A percentile compares a stretch with the other conserved stretches of the same genome.
Conservation (phyloP, 352 stramenopile genomes). For the Pythium periplocum region DNA sequence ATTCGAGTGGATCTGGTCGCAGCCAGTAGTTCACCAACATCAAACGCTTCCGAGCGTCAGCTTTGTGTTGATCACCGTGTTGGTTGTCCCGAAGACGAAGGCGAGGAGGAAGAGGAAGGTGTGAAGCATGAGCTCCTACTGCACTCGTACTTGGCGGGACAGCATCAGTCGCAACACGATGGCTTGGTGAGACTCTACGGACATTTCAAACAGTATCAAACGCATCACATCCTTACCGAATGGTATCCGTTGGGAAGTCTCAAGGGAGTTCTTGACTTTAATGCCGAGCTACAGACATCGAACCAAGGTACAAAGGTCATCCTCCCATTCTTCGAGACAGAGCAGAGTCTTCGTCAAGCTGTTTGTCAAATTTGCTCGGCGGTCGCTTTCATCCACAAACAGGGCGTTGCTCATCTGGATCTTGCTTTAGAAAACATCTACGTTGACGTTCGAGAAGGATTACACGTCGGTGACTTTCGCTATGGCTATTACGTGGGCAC, state of each 20-base stretch:
- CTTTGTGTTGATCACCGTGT: slow-evolving; percentile 12
- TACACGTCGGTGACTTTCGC: slow-evolving; percentile 16
- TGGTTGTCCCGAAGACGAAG: slow-evolving; percentile 3
- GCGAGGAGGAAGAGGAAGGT: not conserved
- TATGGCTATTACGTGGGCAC: slow-evolving; percentile 6
- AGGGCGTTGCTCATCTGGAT: slow-evolving; percentile 18
- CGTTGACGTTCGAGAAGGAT: slow-evolving; percentile 4
- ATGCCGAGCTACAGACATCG: too few species aligned
- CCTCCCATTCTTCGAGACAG: slow-evolving; percentile 1
- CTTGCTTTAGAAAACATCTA: slow-evolving; percentile 21
- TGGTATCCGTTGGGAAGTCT: slow-evolving; percentile 11
- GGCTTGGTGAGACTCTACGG: slow-evolving; percentile 9
- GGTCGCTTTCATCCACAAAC: slow-evolving; percentile 17
- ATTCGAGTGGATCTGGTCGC: slow-evolving; percentile 13
- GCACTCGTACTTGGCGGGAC: slow-evolving; percentile 14
- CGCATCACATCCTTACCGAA: slow-evolving; percentile 15
- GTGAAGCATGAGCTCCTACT: slow-evolving; percentile 9
- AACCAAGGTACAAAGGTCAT: too few species aligned
- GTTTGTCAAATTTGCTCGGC: slow-evolving; percentile 10
- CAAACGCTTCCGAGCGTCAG: not conserved
- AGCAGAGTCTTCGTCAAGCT: slow-evolving; percentile 1
- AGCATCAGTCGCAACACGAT: slow-evolving; percentile 9
- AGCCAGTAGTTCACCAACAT: not conserved
- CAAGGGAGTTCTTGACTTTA: not conserved
- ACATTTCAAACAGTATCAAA: slow-evolving; percentile 12